A percentile compares a stretch with the other conserved stretches of the same genome.
These are phyloP conservation scores for Porodaedalea pini DNA, from an alignment of 1,284 basidiomycete genomes.

Conservation along the genomic window DNA sequence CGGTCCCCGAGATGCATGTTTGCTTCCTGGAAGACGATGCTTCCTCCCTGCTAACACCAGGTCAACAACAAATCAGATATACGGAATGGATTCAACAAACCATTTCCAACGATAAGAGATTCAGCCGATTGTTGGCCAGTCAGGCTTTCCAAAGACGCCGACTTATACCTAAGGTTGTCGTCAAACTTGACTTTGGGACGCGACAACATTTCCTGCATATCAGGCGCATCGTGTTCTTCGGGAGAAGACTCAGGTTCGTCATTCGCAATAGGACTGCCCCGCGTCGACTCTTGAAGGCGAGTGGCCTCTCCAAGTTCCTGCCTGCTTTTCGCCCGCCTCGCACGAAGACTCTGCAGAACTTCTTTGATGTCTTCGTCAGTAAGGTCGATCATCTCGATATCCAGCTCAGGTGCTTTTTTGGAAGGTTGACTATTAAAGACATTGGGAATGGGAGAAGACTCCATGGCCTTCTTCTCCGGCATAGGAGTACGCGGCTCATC, in stretches of 20 bases:
- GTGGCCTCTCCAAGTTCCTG: neutral
- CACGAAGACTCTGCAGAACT: neutral
- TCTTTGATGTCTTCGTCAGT: slow-evolving; percentile 23
- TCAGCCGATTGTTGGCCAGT: neutral
- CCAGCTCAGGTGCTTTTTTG: neutral
- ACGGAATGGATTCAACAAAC: neutral
- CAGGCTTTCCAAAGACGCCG: slow-evolving; percentile 1
- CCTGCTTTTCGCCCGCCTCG: neutral
- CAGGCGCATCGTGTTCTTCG: neutral
- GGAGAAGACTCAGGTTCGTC: neutral
- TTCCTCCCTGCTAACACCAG: slow-evolving; percentile 3
- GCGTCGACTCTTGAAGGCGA: neutral
- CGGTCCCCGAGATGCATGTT: neutral
- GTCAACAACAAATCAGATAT: neutral
- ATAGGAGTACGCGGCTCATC: neutral
- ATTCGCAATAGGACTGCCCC: neutral
- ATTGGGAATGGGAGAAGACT: neutral
- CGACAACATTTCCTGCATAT: neutral
- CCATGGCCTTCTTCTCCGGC: neutral
- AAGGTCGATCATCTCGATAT: slow-evolving; percentile 28
- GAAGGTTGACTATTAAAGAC: neutral
- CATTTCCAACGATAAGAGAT: neutral
- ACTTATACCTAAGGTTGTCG: slow-evolving; percentile 10
- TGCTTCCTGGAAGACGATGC: neutral
- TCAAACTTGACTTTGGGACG: slow-evolving; percentile 15